Percentiles rank a stretch among this genome's conserved stretches.
Evolutionary conservation across 495 filamentous ascomycete species (phyloP).

Genomic region (Echria macrotheca): DNA sequence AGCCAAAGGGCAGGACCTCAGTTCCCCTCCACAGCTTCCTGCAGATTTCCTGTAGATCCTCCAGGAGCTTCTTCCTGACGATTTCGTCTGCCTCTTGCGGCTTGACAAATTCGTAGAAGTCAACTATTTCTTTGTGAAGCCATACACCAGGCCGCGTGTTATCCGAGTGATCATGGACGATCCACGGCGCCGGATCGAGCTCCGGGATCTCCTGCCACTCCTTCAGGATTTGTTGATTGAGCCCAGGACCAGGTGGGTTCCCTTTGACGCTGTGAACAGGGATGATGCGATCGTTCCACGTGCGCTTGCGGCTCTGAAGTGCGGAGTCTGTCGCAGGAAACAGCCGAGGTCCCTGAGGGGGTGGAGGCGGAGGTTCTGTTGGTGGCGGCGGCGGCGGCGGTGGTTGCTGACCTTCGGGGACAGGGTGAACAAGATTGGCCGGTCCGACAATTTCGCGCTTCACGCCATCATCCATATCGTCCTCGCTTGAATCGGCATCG

Average conservation of each 20-base stretch:
- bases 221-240: too few relatives aligned
- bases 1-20: constrained; percentile 73
- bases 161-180: constrained; percentile 42
- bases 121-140: constrained; percentile 82
- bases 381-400: background rate
- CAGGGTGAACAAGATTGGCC: too few relatives aligned
- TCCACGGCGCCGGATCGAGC: constrained; percentile 63
- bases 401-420: too few relatives aligned
- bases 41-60: constrained; percentile 50
- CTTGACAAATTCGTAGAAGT: constrained; percentile 78
- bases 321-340: background rate
- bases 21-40: constrained; percentile 46
- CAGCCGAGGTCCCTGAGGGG: background rate
- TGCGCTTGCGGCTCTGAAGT: constrained; percentile 57
- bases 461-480: too few relatives aligned
- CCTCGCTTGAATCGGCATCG: constrained; percentile 48
- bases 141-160: constrained; percentile 42
- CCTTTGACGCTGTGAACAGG: too few relatives aligned
- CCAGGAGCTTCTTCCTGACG: constrained; percentile 66
- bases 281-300: constrained; percentile 62
- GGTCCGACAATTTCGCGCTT: too few relatives aligned
- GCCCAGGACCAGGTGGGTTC: constrained; percentile 39
- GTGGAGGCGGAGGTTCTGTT: background rate
- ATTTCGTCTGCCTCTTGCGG: constrained; percentile 71
- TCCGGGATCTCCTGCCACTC: too few relatives aligned